These are phyloP conservation scores for Epipyxis sp. DNA, from an alignment of 108 stramenopile genomes.

Conservation along the genomic window DNA sequence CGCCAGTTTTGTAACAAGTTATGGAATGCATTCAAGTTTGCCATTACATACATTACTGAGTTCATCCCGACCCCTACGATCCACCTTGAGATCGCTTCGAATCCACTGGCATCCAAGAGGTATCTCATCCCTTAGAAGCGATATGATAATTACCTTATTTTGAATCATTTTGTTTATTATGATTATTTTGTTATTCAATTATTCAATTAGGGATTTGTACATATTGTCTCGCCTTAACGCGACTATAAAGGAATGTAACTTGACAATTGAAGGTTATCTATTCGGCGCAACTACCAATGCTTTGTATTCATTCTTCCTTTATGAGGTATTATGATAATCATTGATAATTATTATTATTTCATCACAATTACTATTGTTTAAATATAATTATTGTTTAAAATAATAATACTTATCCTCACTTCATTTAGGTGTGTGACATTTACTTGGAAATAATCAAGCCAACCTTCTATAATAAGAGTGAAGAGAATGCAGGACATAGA, in stretches of 20 bases:
- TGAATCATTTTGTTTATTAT: conserved; percentile 47
- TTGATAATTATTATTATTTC: too few species aligned
- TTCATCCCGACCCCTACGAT: conserved; percentile 35
- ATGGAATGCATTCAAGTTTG: conserved; percentile 91
- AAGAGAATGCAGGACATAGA: not conserved
- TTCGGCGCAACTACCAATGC: conserved; percentile 84
- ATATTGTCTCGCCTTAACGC: conserved; percentile 88
- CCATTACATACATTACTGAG: conserved; percentile 67
- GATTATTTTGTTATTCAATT: too few species aligned
- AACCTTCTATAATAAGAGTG: conserved; percentile 63
- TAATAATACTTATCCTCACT: too few species aligned
- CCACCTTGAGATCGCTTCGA: not conserved
- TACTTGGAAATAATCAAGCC: conserved; percentile 98
- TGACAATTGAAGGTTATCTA: conserved; percentile 62
- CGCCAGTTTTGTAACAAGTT: conserved; percentile 99
- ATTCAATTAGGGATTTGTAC: conserved; percentile 75
- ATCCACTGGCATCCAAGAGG: not conserved
- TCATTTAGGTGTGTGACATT: conserved; percentile 91
- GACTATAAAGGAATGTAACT: conserved; percentile 66
- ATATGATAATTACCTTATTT: not conserved
- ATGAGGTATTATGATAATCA: too few species aligned
- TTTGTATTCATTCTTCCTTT: conserved; percentile 81
- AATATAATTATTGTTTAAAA: too few species aligned
- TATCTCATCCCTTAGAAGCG: conserved; percentile 61
- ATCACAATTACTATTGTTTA: too few species aligned